A percentile compares a stretch with the other conserved stretches of the same genome.
phyloP scores from a whole-genome alignment of 176 grass and related monocot species.

The Oryza nivara region DNA sequence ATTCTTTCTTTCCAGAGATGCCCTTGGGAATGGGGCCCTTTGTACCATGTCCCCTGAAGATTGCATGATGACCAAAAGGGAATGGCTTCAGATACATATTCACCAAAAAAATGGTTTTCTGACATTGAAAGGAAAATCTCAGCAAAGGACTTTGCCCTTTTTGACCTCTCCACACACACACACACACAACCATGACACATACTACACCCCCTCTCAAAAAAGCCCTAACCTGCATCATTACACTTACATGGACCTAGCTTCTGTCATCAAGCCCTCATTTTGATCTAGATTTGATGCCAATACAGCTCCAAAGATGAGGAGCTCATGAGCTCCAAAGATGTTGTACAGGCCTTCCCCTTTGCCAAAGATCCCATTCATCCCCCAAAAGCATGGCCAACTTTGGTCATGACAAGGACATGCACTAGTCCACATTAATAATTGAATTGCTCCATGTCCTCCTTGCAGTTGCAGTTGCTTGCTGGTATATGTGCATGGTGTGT shows the following conservation, averaged over 20 bases:
- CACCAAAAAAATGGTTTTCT: constrained; percentile 40
- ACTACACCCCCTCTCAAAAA: background rate
- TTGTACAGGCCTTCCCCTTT: constrained; percentile 5
- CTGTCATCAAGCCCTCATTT: constrained; percentile 28
- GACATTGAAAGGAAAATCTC: constrained; percentile 48
- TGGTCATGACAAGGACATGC: constrained; percentile 68
- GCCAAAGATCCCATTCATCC: constrained; percentile 46
- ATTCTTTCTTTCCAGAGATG: constrained; percentile 42
- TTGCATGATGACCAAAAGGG: constrained; percentile 58
- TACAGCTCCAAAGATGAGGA: constrained; percentile 24
- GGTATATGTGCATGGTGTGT: background rate
- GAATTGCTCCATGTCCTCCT: constrained; percentile 32
- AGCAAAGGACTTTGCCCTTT: constrained; percentile 29
- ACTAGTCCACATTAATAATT: constrained; percentile 51
- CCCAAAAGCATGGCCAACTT: constrained; percentile 60
- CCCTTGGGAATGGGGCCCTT: constrained; percentile 44
- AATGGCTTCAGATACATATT: constrained; percentile 35
- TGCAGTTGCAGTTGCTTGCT: background rate
- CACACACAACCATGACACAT: background rate
- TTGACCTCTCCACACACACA: constrained; percentile 36
- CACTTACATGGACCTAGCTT: constrained; percentile 11
- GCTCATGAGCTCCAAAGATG: background rate
- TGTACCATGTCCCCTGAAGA: constrained; percentile 69
- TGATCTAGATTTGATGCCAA: constrained; percentile 48
- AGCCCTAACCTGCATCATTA: constrained; percentile 44